Evolutionary conservation across 495 filamentous ascomycete genomes (phyloP).

Genomic region (Talaromyces thailandensis): DNA sequence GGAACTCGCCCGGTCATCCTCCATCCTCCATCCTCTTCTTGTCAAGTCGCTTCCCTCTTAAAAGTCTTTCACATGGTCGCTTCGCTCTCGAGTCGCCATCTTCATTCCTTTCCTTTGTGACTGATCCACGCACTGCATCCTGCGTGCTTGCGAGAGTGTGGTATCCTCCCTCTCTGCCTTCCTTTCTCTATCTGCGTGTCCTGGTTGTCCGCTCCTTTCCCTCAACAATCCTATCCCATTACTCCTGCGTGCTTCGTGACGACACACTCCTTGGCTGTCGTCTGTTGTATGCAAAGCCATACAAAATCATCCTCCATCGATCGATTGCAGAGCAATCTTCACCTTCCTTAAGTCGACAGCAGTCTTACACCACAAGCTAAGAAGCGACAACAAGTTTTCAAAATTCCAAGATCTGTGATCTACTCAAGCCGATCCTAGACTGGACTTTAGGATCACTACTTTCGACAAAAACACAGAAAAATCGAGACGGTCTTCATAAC

Average conservation of each 20-base stretch:
- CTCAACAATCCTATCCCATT: conserved; percentile 7
- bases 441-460: conserved; percentile 2
- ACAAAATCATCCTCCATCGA: background rate
- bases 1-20: conserved; percentile 6
- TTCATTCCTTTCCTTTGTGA: conserved; percentile 32
- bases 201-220: conserved; percentile 31
- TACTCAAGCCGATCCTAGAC: background rate
- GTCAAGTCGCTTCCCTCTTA: background rate
- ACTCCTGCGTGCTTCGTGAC: background rate
- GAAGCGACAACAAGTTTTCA: background rate
- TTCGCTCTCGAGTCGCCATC: conserved; percentile 15
- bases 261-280: conserved; percentile 1
- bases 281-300: background rate
- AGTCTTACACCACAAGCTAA: background rate
- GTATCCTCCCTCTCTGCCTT: conserved; percentile 15
- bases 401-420: conserved; percentile 6
- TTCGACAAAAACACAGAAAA: background rate
- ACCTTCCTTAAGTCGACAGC: background rate
- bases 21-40: conserved; percentile 16
- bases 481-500: background rate
- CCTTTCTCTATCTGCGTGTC: conserved; percentile 22
- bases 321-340: conserved; percentile 6
- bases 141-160: conserved; percentile 17
- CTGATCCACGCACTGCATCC: too few species aligned
- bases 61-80: conserved; percentile 17